Conservation (phyloP, 768 basidiomycete genomes). For the Mycena amicta region DNA sequence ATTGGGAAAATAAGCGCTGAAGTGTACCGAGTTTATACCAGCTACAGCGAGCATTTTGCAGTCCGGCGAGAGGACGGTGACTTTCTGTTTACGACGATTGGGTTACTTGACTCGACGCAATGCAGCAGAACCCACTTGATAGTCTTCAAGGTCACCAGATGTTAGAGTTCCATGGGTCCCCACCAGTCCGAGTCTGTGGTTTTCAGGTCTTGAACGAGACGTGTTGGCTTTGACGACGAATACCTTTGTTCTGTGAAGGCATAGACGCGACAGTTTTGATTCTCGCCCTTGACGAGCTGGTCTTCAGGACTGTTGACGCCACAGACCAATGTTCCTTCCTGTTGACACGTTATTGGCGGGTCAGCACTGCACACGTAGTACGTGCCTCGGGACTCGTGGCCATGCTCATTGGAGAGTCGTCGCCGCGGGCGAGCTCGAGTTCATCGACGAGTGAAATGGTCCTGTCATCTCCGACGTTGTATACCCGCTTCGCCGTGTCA, state of each 20-base stretch:
- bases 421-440: slow-evolving; percentile 73
- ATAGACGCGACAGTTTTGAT: slow-evolving; percentile 86
- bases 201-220: not conserved
- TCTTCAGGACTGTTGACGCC: slow-evolving; percentile 84
- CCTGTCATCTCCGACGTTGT: slow-evolving; percentile 57
- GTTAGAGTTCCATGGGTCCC: slow-evolving; percentile 64
- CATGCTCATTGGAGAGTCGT: slow-evolving; percentile 98
- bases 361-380: slow-evolving; percentile 3
- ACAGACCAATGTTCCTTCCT: slow-evolving; percentile 66
- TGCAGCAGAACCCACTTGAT: slow-evolving; percentile 84
- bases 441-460: slow-evolving; percentile 63
- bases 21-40: slow-evolving; percentile 68
- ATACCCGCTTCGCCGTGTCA: slow-evolving; percentile 57
- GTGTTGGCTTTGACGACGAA: slow-evolving; percentile 22
- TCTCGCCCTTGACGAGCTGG: slow-evolving; percentile 62
- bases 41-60: slow-evolving; percentile 67
- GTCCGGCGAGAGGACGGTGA: slow-evolving; percentile 79
- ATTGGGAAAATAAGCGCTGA: slow-evolving; percentile 20
- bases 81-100: too few relatives aligned
- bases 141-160: slow-evolving; percentile 68
- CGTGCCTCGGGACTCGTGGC: slow-evolving; percentile 64
- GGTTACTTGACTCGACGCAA: too few relatives aligned
- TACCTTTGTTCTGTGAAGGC: slow-evolving; percentile 61
- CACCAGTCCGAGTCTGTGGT: slow-evolving; percentile 53
- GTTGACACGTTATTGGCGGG: slow-evolving; percentile 3